Conservation (phyloP, 1,284 basidiomycete species). For the Calocybe gambosa region DNA sequence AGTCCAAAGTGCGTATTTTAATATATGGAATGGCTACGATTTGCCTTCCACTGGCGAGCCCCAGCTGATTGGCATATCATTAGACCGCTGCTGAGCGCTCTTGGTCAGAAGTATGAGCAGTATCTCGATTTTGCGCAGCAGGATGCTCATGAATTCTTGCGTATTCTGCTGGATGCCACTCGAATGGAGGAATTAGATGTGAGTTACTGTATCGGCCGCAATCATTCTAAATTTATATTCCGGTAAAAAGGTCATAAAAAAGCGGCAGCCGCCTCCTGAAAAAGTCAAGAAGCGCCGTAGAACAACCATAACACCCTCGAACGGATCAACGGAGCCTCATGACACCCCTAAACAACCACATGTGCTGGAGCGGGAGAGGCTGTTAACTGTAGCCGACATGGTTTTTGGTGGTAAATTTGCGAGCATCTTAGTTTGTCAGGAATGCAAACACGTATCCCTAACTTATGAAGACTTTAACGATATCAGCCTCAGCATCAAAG, state of each 20-base stretch:
- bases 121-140: conserved; percentile 91
- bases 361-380: conserved; percentile 37
- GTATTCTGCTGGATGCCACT: conserved; percentile 88
- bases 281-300: conserved; percentile 35
- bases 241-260: conserved; percentile 63
- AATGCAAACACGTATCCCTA: conserved; percentile 87
- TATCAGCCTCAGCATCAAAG: conserved; percentile 81
- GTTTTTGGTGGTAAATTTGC: conserved; percentile 86
- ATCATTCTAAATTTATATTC: conserved; percentile 11
- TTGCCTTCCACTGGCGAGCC: conserved; percentile 1
- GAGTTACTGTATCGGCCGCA: conserved; percentile 22
- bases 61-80: not conserved
- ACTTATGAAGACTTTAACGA: conserved; percentile 94
- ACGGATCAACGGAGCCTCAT: not conserved
- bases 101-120: conserved; percentile 87
- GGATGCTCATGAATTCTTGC: conserved; percentile 89
- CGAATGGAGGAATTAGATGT: conserved; percentile 94
- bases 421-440: conserved; percentile 88
- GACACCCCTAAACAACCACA: conserved; percentile 2
- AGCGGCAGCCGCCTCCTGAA: conserved; percentile 51
- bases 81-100: conserved; percentile 57
- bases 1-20: conserved; percentile 52
- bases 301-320: conserved; percentile 23
- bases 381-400: conserved; percentile 79
- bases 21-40: not conserved